Evolutionary conservation across 305 asterid genomes (phyloP).

Genomic region (Andrographis paniculata): DNA sequence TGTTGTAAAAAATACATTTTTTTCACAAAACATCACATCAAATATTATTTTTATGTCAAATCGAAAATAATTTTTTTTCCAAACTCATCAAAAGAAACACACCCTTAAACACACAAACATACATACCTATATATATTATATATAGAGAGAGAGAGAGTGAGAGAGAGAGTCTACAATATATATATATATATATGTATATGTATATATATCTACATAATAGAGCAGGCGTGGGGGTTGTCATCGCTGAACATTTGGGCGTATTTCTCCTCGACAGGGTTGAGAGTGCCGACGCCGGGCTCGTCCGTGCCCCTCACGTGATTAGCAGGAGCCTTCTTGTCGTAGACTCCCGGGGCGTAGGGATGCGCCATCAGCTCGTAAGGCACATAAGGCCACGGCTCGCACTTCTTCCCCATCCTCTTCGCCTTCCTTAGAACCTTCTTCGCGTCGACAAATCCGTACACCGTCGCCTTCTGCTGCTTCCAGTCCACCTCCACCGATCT

Average conservation of each 20-base stretch:
- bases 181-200: no score
- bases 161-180: no score
- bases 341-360: constrained; percentile 47
- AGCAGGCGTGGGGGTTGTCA: constrained; percentile 50
- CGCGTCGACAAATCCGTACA: constrained; percentile 42
- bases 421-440: constrained; percentile 50
- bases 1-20: no score
- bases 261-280: constrained; percentile 46
- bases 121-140: no score
- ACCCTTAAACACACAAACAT: no score
- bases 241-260: constrained; percentile 42
- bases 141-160: no score
- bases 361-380: constrained; percentile 50
- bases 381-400: constrained; percentile 54
- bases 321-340: constrained; percentile 59
- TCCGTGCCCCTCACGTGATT: constrained; percentile 35
- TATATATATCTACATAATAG: constrained; percentile 15
- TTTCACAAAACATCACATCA: no score
- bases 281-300: constrained; percentile 41
- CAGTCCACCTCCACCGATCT: constrained; percentile 49
- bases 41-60: no score
- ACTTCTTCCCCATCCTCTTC: constrained; percentile 34
- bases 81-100: no score
- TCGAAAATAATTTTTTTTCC: no score
- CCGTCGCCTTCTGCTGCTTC: constrained; percentile 56